Evolutionary conservation across 306 rosid genomes (phyloP), one percentile per base, ranked within the genome.

Genomic region (Benincasa hispida): DNA sequence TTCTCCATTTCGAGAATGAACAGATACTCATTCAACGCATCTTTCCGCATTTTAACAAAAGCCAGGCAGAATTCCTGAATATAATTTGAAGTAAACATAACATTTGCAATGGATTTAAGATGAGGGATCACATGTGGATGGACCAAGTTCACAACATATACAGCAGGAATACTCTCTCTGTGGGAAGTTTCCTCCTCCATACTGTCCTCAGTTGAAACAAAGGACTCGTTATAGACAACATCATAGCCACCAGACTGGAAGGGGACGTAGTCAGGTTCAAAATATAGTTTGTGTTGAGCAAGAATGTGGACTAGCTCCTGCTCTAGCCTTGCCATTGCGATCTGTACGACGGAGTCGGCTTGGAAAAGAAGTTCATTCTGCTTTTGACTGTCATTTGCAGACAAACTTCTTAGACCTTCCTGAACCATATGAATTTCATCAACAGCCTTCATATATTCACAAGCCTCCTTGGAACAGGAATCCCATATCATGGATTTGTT

Each of bases 241-340:
- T 86, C 87, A 30, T 67, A 84, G 24, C 84, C 81, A 21, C 78
- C 59, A 8, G 80, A 86, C 58, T 77, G 83, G 51, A 83, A 81
- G 75, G 89, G 87, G 85, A 84, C 73, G 80, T 37, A 77, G 48
- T 82, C 81, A 12, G 87, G 88, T 78, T 91, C 88, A 57, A 85
- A 77, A 66, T 54, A 80, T 76, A 84, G 91, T 87, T 82, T 85
- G 68, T 87, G 83, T 50, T 83, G 75, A 58, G 77, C 77, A 17
- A 91, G 89, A 82, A 86, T 85, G 74, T 88, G 84, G 45, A 81
- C 45, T 13, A 89, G 55, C 80, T 86, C 89, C 48, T 81, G 80
- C 80, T 89, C 92, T 27, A 91, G 86, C 85, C 82, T 85, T 5
- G 83, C 73, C 91, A 91, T 91, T 10, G 92, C 88, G 69, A 74